A percentile compares a stretch with the other conserved stretches of the same genome.
Conservation (phyloP, 1,139 yeast species). For the Spathaspora jeffriesii region DNA sequence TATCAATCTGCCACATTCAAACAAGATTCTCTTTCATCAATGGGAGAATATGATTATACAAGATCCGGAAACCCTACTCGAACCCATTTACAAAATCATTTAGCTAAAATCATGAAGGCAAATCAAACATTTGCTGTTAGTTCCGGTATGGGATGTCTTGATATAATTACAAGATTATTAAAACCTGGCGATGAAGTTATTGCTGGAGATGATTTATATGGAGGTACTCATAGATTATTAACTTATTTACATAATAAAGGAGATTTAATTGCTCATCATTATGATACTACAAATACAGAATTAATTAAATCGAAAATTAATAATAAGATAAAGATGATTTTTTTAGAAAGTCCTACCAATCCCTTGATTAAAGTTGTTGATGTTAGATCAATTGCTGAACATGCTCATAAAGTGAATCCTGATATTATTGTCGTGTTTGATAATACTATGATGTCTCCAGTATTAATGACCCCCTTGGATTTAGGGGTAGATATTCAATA, state of each 20-base stretch:
- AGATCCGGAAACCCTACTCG: slow-evolving; percentile 91
- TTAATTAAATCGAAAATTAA: slow-evolving; percentile 60
- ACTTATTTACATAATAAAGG: slow-evolving; percentile 75
- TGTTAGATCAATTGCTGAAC: slow-evolving; percentile 58
- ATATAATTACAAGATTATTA: slow-evolving; percentile 72
- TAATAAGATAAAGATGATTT: slow-evolving; percentile 71
- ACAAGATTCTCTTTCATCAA: too few relatives aligned
- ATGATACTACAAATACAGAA: too few relatives aligned
- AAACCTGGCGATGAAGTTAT: slow-evolving; percentile 75
- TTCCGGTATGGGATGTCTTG: slow-evolving; percentile 88
- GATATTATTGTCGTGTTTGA: slow-evolving; percentile 75
- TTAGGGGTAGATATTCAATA: slow-evolving; percentile 88
- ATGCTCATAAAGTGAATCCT: slow-evolving; percentile 47
- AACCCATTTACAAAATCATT: slow-evolving; percentile 76
- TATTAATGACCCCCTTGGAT: slow-evolving; percentile 79
- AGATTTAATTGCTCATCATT: slow-evolving; percentile 69
- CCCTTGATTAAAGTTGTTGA: slow-evolving; percentile 82
- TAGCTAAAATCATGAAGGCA: slow-evolving; percentile 80
- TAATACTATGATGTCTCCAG: slow-evolving; percentile 94
- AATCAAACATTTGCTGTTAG: slow-evolving; percentile 78
- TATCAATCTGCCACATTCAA: slow-evolving; percentile 77
- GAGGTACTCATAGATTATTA: slow-evolving; percentile 92
- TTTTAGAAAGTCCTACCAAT: slow-evolving; percentile 91
- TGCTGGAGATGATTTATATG: slow-evolving; percentile 87
- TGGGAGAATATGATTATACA: slow-evolving; percentile 83